Evolutionary conservation across 768 basidiomycete genomes (phyloP).

Genomic region (Paxillus ammoniavirescens): DNA sequence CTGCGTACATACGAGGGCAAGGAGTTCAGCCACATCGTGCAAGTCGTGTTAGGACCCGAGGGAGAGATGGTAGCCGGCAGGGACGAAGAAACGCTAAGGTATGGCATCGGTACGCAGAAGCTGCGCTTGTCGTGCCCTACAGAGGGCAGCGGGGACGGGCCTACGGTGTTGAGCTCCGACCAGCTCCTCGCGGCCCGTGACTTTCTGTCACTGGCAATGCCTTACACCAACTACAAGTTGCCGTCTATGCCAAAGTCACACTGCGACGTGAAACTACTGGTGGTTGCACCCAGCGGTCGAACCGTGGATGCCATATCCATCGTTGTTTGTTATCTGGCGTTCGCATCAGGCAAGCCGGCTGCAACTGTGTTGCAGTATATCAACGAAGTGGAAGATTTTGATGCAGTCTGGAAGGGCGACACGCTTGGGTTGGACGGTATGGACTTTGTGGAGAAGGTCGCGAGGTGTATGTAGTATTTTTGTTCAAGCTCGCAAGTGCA

Average conservation of each 20-base stretch:
- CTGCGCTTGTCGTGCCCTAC: conserved; percentile 1
- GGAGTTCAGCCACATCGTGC: conserved; percentile 22
- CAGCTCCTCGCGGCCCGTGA: conserved; percentile 43
- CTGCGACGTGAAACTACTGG: conserved; percentile 21
- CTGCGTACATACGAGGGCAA: conserved; percentile 11
- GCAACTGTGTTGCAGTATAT: conserved; percentile 21
- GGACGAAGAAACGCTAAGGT: background rate
- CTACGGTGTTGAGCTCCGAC: conserved; percentile 25
- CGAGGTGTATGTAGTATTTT: conserved; percentile 2
- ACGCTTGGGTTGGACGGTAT: conserved; percentile 23
- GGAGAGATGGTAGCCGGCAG: background rate
- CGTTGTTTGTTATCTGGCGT: conserved; percentile 28
- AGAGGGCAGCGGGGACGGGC: background rate
- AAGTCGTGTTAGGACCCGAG: conserved; percentile 1
- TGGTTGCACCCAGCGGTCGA: conserved; percentile 25
- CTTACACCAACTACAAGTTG: conserved; percentile 18
- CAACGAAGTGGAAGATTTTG: conserved; percentile 22
- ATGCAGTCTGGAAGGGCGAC: conserved; percentile 30
- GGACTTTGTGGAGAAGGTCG: conserved; percentile 24
- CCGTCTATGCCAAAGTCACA: conserved; percentile 1
- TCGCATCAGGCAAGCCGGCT: conserved; percentile 18
- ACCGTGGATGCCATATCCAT: conserved; percentile 31
- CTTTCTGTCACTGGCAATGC: conserved; percentile 41
- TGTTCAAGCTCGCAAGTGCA: background rate
- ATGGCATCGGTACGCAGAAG: background rate